A percentile compares a stretch with the other conserved stretches of the same genome.
Conservation (phyloP, 257 asterid species). For the Paraleonurus japonicus region DNA sequence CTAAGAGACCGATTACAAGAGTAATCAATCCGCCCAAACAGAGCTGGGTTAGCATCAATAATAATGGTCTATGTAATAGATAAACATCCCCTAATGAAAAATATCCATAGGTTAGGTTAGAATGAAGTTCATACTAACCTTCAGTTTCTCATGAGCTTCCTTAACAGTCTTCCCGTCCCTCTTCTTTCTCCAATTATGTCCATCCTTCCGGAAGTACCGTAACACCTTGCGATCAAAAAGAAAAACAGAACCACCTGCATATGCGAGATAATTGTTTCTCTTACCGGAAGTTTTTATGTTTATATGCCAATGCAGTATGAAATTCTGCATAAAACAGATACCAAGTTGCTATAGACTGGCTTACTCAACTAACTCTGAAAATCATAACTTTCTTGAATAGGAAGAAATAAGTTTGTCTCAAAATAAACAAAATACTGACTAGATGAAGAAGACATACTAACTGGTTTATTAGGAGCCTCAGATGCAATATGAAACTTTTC, state of each 20-base stretch:
- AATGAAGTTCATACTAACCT: constrained; percentile 50
- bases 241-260: constrained; percentile 94
- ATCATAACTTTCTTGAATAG: too few species aligned
- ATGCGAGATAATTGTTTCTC: constrained; percentile 7
- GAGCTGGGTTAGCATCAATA: constrained; percentile 3
- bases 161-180: constrained; percentile 94
- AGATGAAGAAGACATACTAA: constrained; percentile 62
- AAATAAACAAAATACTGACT: not conserved
- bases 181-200: constrained; percentile 95
- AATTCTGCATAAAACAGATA: constrained; percentile 9
- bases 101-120: not conserved
- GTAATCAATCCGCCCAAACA: not conserved
- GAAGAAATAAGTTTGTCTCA: not conserved
- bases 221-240: constrained; percentile 90
- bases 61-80: not conserved
- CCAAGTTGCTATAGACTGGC: not conserved
- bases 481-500: constrained; percentile 67
- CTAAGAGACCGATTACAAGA: not conserved
- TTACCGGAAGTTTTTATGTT: not conserved
- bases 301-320: not conserved
- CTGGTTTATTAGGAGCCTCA: constrained; percentile 86
- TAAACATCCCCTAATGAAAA: not conserved
- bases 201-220: constrained; percentile 94
- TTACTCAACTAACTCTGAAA: not conserved
- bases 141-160: constrained; percentile 98